These are phyloP conservation scores for Sindora glabra DNA, from an alignment of 306 rosid species.

Conservation along the genomic window DNA sequence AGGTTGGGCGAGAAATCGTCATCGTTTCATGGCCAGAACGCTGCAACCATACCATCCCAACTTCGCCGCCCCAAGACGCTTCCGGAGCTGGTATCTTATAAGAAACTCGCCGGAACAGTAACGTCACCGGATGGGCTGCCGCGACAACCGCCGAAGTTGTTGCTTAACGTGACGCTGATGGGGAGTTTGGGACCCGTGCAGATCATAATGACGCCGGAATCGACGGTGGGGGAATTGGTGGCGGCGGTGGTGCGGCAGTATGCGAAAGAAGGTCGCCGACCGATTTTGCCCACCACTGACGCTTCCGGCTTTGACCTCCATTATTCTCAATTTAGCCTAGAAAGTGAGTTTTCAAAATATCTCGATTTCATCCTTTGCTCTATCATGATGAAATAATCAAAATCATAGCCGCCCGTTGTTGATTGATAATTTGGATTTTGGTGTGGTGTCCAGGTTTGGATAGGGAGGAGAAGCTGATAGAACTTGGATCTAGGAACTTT, in stretches of 20 bases:
- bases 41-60: neutral
- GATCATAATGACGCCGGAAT: slow-evolving; percentile 47
- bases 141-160: slow-evolving; percentile 53
- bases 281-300: slow-evolving; percentile 35
- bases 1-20: slow-evolving; percentile 43
- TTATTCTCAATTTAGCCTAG: slow-evolving; percentile 90
- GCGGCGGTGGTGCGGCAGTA: slow-evolving; percentile 43
- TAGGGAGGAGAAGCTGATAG: slow-evolving; percentile 44
- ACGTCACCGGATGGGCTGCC: slow-evolving; percentile 29
- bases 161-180: slow-evolving; percentile 66
- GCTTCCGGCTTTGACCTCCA: slow-evolving; percentile 62
- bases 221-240: slow-evolving; percentile 49
- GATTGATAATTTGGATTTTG: neutral
- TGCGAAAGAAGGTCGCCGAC: slow-evolving; percentile 76
- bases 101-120: neutral
- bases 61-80: slow-evolving; percentile 70
- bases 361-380: no score
- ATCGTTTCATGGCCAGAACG: slow-evolving; percentile 41
- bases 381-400: neutral
- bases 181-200: slow-evolving; percentile 78
- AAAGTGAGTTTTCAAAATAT: slow-evolving; percentile 40
- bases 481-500: slow-evolving; percentile 75
- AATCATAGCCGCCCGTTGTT: neutral
- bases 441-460: slow-evolving; percentile 46
- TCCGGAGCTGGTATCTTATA: slow-evolving; percentile 36